Base-by-base conservation (phyloP, 176 grass and related monocot genomes). In the bread wheat (Triticum aestivum) region DNA sequence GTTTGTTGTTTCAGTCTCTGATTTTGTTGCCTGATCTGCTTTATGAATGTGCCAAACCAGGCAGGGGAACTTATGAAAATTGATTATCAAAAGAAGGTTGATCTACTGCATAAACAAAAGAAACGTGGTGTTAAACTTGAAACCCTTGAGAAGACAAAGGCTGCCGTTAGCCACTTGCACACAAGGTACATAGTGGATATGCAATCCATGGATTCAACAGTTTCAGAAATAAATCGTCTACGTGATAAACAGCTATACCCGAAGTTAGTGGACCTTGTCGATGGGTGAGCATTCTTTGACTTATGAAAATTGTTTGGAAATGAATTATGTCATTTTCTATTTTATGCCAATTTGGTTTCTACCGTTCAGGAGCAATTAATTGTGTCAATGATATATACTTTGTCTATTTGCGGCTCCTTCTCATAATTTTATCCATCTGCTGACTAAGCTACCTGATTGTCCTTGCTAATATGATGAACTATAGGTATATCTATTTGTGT, bases 151-250 rank as follows among this genome's bases (percentile, higher is more conserved):
- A 98, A 92, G 88, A 98, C 94, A 77, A 96, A 96, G 84, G 92
- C 97, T 63, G 90, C 92, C 41, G 97, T 98, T 69, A 98, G 97
- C 79, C 94, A 98, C 90, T 88, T 98, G 83, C 94, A 98, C 76
- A 98, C 94, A 79, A 92, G 89, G 88, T 96, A 94, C 79, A 92
- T 98, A 35, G 97, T 98, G 52, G 97, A 98, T 74, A 94, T 98
- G 94, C 97, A 96, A 86, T 94, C 97, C 45, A 91, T 98, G 94
- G 94, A 98, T 80, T 92, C 91, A 85, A 98, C 97, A 39, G 92
- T 98, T 73, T 92, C 94, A 74, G 94, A 96, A 92, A 92, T 98
- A 81, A 86, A 96, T 23, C 86, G 82, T 52, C 81, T 98, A 51
- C 91, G 90, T 24, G 97, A 98, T 87, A 69, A 91, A 37, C 90